A percentile compares a stretch with the other conserved stretches of the same genome.
Conservation (phyloP, 352 stramenopile genomes). For the Pythium pyrilobum region DNA sequence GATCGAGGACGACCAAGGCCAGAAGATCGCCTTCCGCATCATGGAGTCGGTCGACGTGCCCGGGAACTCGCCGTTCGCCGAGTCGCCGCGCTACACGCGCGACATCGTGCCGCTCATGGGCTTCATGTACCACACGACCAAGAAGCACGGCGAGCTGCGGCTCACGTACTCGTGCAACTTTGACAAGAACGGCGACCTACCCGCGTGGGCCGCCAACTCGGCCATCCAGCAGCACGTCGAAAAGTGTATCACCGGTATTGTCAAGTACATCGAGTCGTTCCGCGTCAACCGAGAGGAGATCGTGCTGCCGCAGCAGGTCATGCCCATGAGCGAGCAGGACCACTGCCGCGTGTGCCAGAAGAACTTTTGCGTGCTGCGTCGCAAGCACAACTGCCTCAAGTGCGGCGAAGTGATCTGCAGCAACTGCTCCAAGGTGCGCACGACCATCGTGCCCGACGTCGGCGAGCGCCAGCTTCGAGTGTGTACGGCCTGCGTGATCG, state of each 20-base stretch:
- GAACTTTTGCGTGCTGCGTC: constrained; percentile 69
- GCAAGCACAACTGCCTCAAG: constrained; percentile 81
- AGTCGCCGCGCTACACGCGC: constrained; percentile 59
- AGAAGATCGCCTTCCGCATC: constrained; percentile 80
- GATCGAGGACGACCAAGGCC: constrained; percentile 80
- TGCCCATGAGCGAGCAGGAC: constrained; percentile 65
- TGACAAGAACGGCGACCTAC: constrained; percentile 77
- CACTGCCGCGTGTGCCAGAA: constrained; percentile 68
- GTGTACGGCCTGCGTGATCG: constrained; percentile 73
- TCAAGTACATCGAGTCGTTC: constrained; percentile 85
- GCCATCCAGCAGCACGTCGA: constrained; percentile 85
- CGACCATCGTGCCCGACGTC: constrained; percentile 56
- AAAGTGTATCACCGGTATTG: constrained; percentile 80
- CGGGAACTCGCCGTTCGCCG: constrained; percentile 42
- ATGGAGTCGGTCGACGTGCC: constrained; percentile 81
- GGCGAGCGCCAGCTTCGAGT: constrained; percentile 72
- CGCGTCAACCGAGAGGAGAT: constrained; percentile 63
- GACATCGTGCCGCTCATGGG: constrained; percentile 79
- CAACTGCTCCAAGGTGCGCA: constrained; percentile 65
- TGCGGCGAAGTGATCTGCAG: constrained; percentile 78
- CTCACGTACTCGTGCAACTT: constrained; percentile 88
- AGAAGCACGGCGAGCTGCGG: constrained; percentile 64
- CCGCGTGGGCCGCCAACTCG: constrained; percentile 78
- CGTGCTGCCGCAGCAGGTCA: constrained; percentile 70
- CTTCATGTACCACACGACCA: constrained; percentile 87